Conservation (phyloP, 345 rosid genomes). For the Rhodamnia rubescens region DNA sequence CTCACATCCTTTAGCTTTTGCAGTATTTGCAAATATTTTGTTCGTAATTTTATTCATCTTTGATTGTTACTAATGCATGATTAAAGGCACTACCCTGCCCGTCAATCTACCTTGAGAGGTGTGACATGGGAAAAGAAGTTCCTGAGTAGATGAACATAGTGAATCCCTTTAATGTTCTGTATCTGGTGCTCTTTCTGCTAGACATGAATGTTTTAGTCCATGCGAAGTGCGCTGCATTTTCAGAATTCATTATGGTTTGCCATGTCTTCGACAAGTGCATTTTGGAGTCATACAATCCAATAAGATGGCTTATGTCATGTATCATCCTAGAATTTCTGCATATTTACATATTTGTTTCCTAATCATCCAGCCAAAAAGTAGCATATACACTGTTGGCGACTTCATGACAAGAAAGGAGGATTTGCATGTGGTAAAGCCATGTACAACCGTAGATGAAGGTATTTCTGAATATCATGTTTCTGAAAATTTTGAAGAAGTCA, state of each 20-base stretch:
- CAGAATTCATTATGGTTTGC: neutral
- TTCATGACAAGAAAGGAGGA: constrained; percentile 77
- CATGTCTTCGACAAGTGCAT: neutral
- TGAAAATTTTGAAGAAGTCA: neutral
- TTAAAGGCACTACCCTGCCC: neutral
- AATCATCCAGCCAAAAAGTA: constrained; percentile 35
- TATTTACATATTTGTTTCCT: neutral
- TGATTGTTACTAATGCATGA: neutral
- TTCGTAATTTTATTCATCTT: neutral
- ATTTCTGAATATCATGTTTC: neutral
- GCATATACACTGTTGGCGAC: constrained; percentile 68
- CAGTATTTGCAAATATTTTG: neutral
- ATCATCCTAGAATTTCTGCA: neutral
- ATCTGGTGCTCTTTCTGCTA: neutral
- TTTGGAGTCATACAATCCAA: neutral
- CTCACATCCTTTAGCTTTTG: neutral
- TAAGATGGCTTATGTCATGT: neutral
- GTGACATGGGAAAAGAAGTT: neutral
- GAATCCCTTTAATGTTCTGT: neutral
- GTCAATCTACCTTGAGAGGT: neutral
- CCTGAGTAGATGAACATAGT: neutral
- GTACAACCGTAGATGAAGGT: constrained; percentile 84
- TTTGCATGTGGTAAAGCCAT: constrained; percentile 63
- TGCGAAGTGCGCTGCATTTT: neutral
- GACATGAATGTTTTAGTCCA: neutral